These are phyloP conservation scores for Auricularia sp. DNA, from an alignment of 768 basidiomycete genomes.

Conservation along the genomic window DNA sequence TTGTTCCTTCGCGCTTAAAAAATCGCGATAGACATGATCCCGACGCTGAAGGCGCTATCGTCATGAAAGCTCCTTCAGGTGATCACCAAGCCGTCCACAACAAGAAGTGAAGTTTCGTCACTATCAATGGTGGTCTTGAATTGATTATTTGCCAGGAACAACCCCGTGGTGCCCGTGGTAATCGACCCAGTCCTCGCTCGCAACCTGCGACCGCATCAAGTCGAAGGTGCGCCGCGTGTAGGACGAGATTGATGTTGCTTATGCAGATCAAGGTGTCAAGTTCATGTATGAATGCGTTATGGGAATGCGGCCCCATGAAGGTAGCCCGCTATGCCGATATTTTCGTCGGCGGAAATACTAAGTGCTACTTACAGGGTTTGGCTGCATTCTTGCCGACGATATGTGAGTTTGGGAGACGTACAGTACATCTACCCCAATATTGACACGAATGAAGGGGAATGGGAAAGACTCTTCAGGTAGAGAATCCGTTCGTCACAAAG, in stretches of 20 bases:
- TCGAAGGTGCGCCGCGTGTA: slow-evolving; percentile 48
- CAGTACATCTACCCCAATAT: slow-evolving; percentile 6
- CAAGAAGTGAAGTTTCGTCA: slow-evolving; percentile 43
- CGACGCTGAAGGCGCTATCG: slow-evolving; percentile 60
- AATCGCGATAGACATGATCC: slow-evolving; percentile 58
- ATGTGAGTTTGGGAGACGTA: slow-evolving; percentile 41
- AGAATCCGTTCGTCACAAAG: slow-evolving; percentile 1
- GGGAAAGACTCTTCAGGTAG: slow-evolving; percentile 86
- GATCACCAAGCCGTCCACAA: slow-evolving; percentile 60
- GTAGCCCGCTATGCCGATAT: background rate
- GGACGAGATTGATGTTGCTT: background rate
- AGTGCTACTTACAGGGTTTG: slow-evolving; percentile 42
- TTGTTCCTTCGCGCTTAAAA: background rate
- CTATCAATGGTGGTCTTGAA: background rate
- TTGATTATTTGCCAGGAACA: slow-evolving; percentile 32
- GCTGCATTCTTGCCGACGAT: slow-evolving; percentile 95
- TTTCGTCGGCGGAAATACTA: background rate
- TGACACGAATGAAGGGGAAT: slow-evolving; percentile 57
- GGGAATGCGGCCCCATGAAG: slow-evolving; percentile 81
- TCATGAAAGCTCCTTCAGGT: slow-evolving; percentile 72
- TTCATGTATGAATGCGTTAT: slow-evolving; percentile 96
- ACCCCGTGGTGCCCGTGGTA: slow-evolving; percentile 70
- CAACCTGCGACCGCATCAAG: slow-evolving; percentile 79
- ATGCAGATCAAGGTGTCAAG: slow-evolving; percentile 43
- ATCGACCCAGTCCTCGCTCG: slow-evolving; percentile 77